Evolutionary conservation across 1,284 basidiomycete genomes (phyloP), one percentile per base, ranked within the genome.

Genomic region (Chalciporus sp.): DNA sequence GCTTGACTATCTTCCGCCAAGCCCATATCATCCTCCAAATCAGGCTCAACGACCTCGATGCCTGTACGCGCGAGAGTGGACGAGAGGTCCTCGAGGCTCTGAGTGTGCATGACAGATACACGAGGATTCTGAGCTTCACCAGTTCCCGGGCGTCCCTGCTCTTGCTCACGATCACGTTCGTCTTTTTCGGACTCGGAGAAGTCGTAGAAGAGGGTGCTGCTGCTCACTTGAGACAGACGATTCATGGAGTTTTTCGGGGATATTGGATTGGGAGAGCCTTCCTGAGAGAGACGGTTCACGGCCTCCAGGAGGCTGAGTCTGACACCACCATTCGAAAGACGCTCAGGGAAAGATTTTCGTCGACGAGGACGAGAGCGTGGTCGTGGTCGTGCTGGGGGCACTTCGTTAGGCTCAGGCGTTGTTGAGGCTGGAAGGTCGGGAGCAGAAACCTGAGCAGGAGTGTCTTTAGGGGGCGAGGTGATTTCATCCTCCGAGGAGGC

Each of bases 301-400:
- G 68, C 69, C 48, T 69, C 69, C 1, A 70, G 46, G 12, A 68
- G 58, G 31, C 69, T 68, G 19, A 68, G 50, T 11, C 69, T 55
- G 19, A 37, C 8, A 37, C 53, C 48, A 4, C 56, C 57, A 5
- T 53, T 61, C 9, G 63, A 64, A 12, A 66, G 44, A n/a, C 62
- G 57, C 4, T 69, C 67, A 1, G 69, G 69, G n/a, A 52, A 56
- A 2, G 68, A 70, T 51, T 50, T 65, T 20, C 65, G 57, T 5
- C 65, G 59, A 4, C 39, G 57, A 0, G 26, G 48, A 17, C 63
- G 57, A 0, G 26, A 47, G 16, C 61, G 63, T 1, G 42, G 58
- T 1, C 66, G 67, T 1, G 61, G 64, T n/a, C 62, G 63, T 8
- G 56, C 52, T 4, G 58, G 42, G 10, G 61, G 51, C 6, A 56